Evolutionary conservation across 2,329 filamentous ascomycete species (phyloP), one percentile per base, ranked within the genome.

Genomic region (Chrysosporium queenslandicum): DNA sequence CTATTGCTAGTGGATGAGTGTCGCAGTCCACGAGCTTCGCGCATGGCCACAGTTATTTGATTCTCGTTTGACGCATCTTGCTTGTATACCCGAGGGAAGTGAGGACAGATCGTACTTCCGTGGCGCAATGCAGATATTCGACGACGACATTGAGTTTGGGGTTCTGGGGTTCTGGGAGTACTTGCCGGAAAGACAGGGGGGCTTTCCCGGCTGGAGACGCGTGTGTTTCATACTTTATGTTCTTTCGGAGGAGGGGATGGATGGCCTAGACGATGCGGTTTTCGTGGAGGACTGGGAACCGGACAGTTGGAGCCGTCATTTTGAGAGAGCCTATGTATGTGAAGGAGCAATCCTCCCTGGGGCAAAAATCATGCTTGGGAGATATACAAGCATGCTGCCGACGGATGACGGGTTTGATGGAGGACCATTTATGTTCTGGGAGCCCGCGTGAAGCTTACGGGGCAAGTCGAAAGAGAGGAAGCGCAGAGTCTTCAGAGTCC

Each of bases 261-360:
- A 41, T 4, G 8, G 7, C 21, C 2, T 14, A 1, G 7, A 18
- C 5, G 39, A 16, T 43, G 9, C 20, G 8, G 11, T 7, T 21
- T 46, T 52, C n/a, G 41, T 55, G 18, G 56, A 58, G 29, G 47
- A 46, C 7, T 61, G 57, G 58, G 50, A 43, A 8, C 55, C 59
- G 4, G 20, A 29, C 16, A 49, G 56, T 30, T 45, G 60, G 21
- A 47, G 56, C 21, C 41, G 39, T 0, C 57, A 66, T 48, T 66
- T 67, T 41, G 53, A 60, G 16, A 68, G 67, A 56, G 61, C 69
- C 1, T 72, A 70, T 61, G 70, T 64, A 3, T 77, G 76, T 52
- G 74, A 77, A 59, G 74, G 71, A 0, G 61, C 71, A 20, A 62
- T 77, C 11, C 54, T 75, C 3, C 75, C 74, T 2, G 72, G 74